phyloP scores from a whole-genome alignment of 148 eudicot species.

The Nepenthes mirabilis region DNA sequence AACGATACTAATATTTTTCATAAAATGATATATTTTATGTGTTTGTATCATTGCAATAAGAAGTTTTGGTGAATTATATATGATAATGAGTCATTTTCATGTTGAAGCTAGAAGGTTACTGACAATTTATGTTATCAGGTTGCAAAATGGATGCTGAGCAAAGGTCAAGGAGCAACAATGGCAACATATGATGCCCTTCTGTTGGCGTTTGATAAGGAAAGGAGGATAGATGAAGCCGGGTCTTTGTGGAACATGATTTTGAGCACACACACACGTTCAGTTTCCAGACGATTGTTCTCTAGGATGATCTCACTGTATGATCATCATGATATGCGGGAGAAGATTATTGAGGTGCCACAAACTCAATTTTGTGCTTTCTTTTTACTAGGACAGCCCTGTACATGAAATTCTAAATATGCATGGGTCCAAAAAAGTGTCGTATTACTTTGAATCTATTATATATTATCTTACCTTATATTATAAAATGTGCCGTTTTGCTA shows the following conservation, averaged over 20 bases:
- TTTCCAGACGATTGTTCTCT: constrained; percentile 69
- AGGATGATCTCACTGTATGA: constrained; percentile 76
- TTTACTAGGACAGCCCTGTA: too few species aligned
- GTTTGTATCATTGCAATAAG: too few species aligned
- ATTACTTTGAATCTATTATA: too few species aligned
- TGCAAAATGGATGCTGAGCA: constrained; percentile 95
- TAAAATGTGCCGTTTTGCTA: too few species aligned
- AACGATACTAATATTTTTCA: too few species aligned
- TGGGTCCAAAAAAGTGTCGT: not conserved
- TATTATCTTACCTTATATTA: too few species aligned
- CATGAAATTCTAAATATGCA: too few species aligned
- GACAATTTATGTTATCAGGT: constrained; percentile 25
- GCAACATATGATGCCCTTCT: constrained; percentile 65
- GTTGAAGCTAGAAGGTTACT: constrained; percentile 3
- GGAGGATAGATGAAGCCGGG: constrained; percentile 76
- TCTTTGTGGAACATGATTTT: constrained; percentile 87
- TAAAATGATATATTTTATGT: too few species aligned
- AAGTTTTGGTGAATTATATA: not conserved
- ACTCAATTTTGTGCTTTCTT: not conserved
- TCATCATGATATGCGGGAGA: constrained; percentile 58
- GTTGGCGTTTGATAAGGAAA: constrained; percentile 65
- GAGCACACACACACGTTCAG: constrained; percentile 68
- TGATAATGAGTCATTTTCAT: not conserved
- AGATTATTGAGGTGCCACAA: constrained; percentile 61
- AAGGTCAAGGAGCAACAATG: constrained; percentile 98